Evolutionary conservation across 371 early-diverging fungal genomes (phyloP), one percentile per base, ranked within the genome.

Genomic region (Mortierella sp.): DNA sequence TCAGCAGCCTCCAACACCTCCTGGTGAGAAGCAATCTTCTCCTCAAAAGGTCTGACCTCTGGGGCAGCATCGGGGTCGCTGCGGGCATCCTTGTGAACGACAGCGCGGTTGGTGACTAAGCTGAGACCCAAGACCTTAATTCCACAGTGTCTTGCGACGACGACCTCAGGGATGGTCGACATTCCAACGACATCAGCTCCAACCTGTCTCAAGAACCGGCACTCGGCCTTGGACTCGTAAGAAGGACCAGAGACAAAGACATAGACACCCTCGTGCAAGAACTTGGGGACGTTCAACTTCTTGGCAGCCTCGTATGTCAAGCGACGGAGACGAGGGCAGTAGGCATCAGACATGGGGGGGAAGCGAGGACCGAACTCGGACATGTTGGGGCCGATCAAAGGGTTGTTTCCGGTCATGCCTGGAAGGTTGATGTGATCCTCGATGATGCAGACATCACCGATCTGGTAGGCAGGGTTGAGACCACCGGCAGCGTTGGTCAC

Each of bases 401-500:
- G 93, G 75, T 88, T 93, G 69, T 83, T 81, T 37, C 95, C 97
- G 9, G 90, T 88, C 75, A 97, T 80, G 19, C 93, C 92, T 18
- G 95, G 93, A n/a, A 98, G 48, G 52, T 91, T 90, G 64, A 98
- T 75, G 84, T 97, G 97, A 79, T 98, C 98, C 29, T 91, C 88
- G 62, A 97, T 90, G 64, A 96, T 85, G 86, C 93, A 92, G 59
- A 98, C 86, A 79, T 95, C 95, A 37, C 97, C 97, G 16, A 97
- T 92, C 72, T 91, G 89, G 84, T 87, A 92, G 56, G 85, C 84
- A 48, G 68, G 81, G 84, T 96, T 95, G 74, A 98, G 86, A 50
- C 94, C 90, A 52, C 98, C 98, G 21, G 95, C 92, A n/a, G 97
- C 98, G 76, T 97, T 97, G 52, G 97, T 97, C 50, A 94, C 94